phyloP scores from a whole-genome alignment of 2,329 filamentous ascomycete genomes.

The Cylindrodendrum hubeiense region DNA sequence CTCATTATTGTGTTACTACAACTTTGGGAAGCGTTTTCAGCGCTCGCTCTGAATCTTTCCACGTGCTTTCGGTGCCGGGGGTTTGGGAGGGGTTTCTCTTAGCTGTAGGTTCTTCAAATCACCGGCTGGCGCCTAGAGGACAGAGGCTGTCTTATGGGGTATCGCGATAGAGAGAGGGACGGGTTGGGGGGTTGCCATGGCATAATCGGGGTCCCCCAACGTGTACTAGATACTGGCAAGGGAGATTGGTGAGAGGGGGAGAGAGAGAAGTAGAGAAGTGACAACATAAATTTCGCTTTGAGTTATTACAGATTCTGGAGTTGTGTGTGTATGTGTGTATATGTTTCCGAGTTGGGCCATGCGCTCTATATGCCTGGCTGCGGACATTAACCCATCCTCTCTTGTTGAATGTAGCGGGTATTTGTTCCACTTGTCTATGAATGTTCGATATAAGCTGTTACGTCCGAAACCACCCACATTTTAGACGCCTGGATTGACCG shows the following conservation, averaged over 20 bases:
- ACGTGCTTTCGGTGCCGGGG: slow-evolving; percentile 15
- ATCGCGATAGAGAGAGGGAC: slow-evolving; percentile 34
- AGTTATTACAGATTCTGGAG: slow-evolving; percentile 3
- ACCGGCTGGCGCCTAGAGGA: slow-evolving; percentile 27
- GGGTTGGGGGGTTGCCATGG: slow-evolving; percentile 22
- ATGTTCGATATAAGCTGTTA: too few relatives aligned
- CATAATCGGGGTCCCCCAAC: slow-evolving; percentile 28
- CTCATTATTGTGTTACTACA: slow-evolving; percentile 30
- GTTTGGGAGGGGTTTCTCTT: slow-evolving; percentile 26
- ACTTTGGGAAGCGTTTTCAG: slow-evolving; percentile 18
- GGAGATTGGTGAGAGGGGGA: slow-evolving; percentile 10
- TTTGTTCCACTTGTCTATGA: background rate
- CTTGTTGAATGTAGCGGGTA: background rate
- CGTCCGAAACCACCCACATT: too few relatives aligned
- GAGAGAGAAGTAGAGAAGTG: slow-evolving; percentile 21
- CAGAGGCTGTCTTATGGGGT: slow-evolving; percentile 24
- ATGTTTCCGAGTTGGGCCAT: too few relatives aligned
- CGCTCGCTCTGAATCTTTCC: slow-evolving; percentile 24
- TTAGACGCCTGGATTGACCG: too few relatives aligned
- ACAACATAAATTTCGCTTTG: slow-evolving; percentile 26
- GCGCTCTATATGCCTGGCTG: too few relatives aligned
- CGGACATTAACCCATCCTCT: too few relatives aligned
- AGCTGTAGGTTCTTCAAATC: slow-evolving; percentile 37
- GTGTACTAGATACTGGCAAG: slow-evolving; percentile 44
- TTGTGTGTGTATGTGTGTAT: background rate